Evolutionary conservation across 257 asterid genomes (phyloP), one percentile per base, ranked within the genome.

Genomic region (Salvia miltiorrhiza): DNA sequence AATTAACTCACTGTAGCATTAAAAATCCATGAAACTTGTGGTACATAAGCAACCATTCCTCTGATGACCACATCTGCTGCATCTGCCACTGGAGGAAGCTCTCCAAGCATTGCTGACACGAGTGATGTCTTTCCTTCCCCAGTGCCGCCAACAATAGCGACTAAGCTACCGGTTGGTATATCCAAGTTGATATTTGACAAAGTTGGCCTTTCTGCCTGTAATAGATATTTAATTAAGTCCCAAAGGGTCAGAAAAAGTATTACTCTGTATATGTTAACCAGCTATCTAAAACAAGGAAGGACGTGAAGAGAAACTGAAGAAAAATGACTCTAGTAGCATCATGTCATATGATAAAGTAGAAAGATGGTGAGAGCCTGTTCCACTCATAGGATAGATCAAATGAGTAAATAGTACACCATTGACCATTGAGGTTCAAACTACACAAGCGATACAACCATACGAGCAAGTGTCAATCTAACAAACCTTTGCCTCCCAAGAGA

Each of bases 101-200:
- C 99, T 60, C 97, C 97, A 71, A 94, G 97, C 95, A 94, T 91
- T 80, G 97, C 97, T 43, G 99, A 94, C 20, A 89, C 84, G 49
- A 94, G 92, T 16, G 97, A 94, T 45, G 99, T 94, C 81, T 94
- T 94, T 80, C 99, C 99, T 83, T 90, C 97, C 40, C 99, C 99
- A 21, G 99, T 94, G 39, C 97, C 53, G 62, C 97, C 99, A 59
- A 94, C 99, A 71, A 94, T 71, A 54, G 99, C 99, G 48, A 89
- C 93, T 72, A 94, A 77, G 83, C 96, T 88, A 68, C 97, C 97
- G 39, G 82, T 62, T 54, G 95, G 96, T 78, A 93, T 80, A 69
- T 93, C 97, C 89, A 93, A 78, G 79, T 93, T 90, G 77, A 93
- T 81, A 72, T 88, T 78, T 63, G 98, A 82, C 80, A 93, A 74